A percentile compares a stretch with the other conserved stretches of the same genome.
Evolutionary conservation across 768 basidiomycete genomes (phyloP).

Genomic region (Pleurotus tuber-regium): DNA sequence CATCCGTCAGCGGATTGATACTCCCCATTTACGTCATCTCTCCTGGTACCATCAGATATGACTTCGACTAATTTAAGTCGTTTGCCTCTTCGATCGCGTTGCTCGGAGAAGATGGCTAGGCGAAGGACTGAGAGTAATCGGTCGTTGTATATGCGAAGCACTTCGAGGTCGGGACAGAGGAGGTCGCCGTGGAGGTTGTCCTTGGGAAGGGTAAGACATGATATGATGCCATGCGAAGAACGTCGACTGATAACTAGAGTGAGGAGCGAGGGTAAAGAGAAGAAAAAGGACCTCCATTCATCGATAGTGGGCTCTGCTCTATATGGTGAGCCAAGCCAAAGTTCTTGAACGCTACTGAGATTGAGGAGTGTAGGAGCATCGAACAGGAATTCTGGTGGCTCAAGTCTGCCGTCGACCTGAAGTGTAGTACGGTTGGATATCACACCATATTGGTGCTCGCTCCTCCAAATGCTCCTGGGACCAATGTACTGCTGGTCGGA

Average conservation of each 20-base stretch:
- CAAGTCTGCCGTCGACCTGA: not conserved
- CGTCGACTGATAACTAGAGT: slow-evolving; percentile 8
- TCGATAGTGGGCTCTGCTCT: not conserved
- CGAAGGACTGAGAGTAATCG: slow-evolving; percentile 8
- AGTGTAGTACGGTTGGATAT: not conserved
- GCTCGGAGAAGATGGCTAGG: slow-evolving; percentile 5
- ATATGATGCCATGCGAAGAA: not conserved
- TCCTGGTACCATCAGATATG: not conserved
- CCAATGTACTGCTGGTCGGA: not conserved
- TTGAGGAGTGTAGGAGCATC: slow-evolving; percentile 2
- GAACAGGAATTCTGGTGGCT: slow-evolving; percentile 4
- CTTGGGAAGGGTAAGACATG: not conserved
- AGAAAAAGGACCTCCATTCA: slow-evolving; percentile 8
- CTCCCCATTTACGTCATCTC: not conserved
- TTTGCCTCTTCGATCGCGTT: not conserved
- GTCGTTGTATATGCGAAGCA: slow-evolving; percentile 4
- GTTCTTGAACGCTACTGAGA: slow-evolving; percentile 1
- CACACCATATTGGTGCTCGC: slow-evolving; percentile 2
- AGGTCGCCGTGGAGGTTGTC: slow-evolving; percentile 5
- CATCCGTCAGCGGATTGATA: not conserved
- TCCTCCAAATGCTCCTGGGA: not conserved
- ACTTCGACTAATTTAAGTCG: slow-evolving; percentile 5
- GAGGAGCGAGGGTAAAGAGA: not conserved
- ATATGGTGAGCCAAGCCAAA: slow-evolving; percentile 2
- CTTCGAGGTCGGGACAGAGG: slow-evolving; percentile 2